phyloP scores from a whole-genome alignment of 495 filamentous ascomycete genomes.

The Penicillium tannophilum region DNA sequence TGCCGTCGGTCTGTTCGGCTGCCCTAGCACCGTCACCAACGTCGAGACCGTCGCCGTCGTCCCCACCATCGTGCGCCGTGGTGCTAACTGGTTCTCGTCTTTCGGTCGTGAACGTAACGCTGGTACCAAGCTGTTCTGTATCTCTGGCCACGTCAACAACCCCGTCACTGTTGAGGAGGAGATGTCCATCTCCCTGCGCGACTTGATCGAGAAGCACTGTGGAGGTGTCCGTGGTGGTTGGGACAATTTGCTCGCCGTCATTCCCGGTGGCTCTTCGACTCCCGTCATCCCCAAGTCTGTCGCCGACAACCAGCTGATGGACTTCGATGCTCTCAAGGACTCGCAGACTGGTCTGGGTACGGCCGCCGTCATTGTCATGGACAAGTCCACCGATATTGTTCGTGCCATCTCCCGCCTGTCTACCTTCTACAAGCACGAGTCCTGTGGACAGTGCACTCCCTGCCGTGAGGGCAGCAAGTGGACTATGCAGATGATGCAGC shows the following conservation, averaged over 20 bases:
- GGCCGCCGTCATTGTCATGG: constrained; percentile 98
- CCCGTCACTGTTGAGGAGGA: constrained; percentile 97
- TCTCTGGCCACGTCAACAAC: constrained; percentile 98
- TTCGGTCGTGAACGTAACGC: constrained; percentile 95
- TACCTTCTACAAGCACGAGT: constrained; percentile 98
- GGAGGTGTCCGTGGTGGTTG: constrained; percentile 95
- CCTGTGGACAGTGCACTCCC: constrained; percentile 96
- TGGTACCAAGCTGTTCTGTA: constrained; percentile 98
- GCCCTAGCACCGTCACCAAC: constrained; percentile 96
- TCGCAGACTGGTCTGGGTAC: constrained; percentile 95
- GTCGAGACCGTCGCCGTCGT: constrained; percentile 96
- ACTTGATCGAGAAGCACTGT: constrained; percentile 97
- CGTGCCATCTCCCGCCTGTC: constrained; percentile 88
- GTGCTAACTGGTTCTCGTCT: constrained; percentile 84
- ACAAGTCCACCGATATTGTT: constrained; percentile 94
- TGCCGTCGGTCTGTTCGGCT: constrained; percentile 94
- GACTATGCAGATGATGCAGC: constrained; percentile 98
- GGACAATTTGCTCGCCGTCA: constrained; percentile 95
- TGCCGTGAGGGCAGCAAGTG: constrained; percentile 97
- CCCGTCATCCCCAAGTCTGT: constrained; percentile 86
- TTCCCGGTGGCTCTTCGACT: constrained; percentile 95
- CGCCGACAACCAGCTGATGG: constrained; percentile 96
- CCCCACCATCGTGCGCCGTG: constrained; percentile 93
- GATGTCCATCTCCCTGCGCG: constrained; percentile 92
- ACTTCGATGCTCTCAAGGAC: constrained; percentile 98